Percentiles rank a stretch among this genome's conserved stretches.
Evolutionary conservation across 495 filamentous ascomycete genomes (phyloP).

Genomic region (Penicillium alfredii): DNA sequence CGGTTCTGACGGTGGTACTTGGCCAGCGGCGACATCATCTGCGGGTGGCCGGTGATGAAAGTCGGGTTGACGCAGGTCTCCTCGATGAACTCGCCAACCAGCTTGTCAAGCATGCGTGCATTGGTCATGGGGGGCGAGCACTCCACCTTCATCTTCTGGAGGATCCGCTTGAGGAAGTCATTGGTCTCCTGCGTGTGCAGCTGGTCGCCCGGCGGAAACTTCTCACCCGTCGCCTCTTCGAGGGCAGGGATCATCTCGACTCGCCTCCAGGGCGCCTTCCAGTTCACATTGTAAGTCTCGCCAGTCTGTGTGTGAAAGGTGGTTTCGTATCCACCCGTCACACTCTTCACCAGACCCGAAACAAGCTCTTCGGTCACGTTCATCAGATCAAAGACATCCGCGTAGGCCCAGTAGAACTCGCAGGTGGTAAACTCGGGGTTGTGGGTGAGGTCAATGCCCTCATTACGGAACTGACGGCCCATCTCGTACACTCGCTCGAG

Average conservation of each 20-base stretch:
- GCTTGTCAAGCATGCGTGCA: conserved; percentile 95
- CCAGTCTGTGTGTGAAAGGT: conserved; percentile 76
- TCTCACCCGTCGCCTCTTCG: conserved; percentile 83
- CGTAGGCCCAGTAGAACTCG: conserved; percentile 96
- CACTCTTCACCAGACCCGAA: conserved; percentile 80
- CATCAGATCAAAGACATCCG: conserved; percentile 91
- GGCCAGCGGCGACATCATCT: conserved; percentile 97
- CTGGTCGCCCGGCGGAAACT: conserved; percentile 83
- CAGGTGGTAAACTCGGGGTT: conserved; percentile 98
- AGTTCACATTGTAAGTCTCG: conserved; percentile 85
- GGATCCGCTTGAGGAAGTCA: conserved; percentile 74
- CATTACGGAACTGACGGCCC: conserved; percentile 87
- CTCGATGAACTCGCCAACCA: conserved; percentile 95
- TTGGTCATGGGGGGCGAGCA: conserved; percentile 89
- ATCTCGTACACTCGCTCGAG: conserved; percentile 90
- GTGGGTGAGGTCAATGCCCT: conserved; percentile 93
- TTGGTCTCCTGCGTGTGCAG: conserved; percentile 84
- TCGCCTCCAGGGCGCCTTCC: conserved; percentile 88
- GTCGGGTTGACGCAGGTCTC: conserved; percentile 90
- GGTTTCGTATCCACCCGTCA: conserved; percentile 81
- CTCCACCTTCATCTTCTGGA: conserved; percentile 85
- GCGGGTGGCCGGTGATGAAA: conserved; percentile 89
- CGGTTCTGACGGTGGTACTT: conserved; percentile 80
- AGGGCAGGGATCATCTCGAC: conserved; percentile 96
- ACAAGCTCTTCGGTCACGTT: conserved; percentile 90